Evolutionary conservation across 1,284 basidiomycete genomes (phyloP).

Genomic region (Salmacisia buchloeana): DNA sequence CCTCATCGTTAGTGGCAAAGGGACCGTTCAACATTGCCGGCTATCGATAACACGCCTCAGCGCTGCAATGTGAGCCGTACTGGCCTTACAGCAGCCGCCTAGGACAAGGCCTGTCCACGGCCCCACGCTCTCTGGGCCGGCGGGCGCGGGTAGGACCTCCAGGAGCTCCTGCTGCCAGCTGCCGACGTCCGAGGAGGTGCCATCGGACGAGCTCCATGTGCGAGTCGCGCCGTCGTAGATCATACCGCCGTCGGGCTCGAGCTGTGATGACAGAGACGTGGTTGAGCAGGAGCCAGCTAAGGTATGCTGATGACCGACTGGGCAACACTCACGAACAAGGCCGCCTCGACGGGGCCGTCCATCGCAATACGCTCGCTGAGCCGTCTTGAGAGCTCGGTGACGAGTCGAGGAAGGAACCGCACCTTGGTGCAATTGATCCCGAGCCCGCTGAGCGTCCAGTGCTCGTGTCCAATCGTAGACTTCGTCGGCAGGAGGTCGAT

Average conservation of each 20-base stretch:
- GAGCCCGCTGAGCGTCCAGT: slow-evolving; percentile 29
- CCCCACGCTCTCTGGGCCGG: no score
- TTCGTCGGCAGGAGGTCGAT: background rate
- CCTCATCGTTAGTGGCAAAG: background rate
- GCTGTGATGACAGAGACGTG: slow-evolving; percentile 5
- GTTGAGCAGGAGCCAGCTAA: no score
- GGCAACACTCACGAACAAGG: slow-evolving; percentile 25
- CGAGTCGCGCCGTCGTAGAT: slow-evolving; percentile 26
- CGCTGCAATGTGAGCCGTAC: background rate
- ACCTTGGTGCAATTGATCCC: slow-evolving; percentile 47
- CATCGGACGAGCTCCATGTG: background rate
- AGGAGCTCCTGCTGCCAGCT: background rate
- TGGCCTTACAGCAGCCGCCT: slow-evolving; percentile 7
- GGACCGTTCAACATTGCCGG: background rate
- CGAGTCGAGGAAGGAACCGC: slow-evolving; percentile 15
- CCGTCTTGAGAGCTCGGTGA: slow-evolving; percentile 6
- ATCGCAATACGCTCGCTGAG: slow-evolving; percentile 26
- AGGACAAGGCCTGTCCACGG: background rate
- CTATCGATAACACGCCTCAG: background rate
- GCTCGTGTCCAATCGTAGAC: no score
- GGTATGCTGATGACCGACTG: background rate
- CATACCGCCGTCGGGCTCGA: slow-evolving; percentile 44
- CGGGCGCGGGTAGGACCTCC: background rate
- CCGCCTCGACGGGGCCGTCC: slow-evolving; percentile 20
- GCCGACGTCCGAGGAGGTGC: background rate